Evolutionary conservation across 768 basidiomycete genomes (phyloP), one percentile per base, ranked within the genome.

Genomic region (Pulveroboletus sp.): DNA sequence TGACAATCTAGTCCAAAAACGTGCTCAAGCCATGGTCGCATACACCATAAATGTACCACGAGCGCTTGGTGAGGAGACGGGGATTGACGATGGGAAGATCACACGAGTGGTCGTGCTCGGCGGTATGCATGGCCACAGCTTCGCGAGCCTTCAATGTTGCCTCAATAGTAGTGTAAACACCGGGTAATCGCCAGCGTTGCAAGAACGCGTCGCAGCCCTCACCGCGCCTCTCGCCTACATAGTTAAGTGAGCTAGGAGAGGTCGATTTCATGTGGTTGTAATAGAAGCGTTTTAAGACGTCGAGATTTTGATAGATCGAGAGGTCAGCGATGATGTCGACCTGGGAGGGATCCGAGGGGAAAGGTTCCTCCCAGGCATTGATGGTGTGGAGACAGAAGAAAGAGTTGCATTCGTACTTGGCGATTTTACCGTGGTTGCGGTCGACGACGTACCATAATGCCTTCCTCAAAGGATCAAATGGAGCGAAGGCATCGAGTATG

Each of bases 321-420:
- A 74, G 57, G 54, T 74, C 70, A 17, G 73, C 64, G 32, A 70
- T 18, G 42, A 73, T 58, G 51, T 69, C 68, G 31, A 61, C 57
- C 28, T 64, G 63, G 4, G 54, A 53, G 18, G 60, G 49, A 39
- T 67, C 61, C 1, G 57, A 54, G 9, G 59, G 40, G 17, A 55
- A 60, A 7, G 52, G 47, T 8, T 54, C 57, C 36, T 73, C 72
- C 65, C 67, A 74, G 1, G 73, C 68, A n/a, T 74, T 74, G 51
- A 73, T 14, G 26, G 60, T 53, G 49, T 74, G 73, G 60, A 74
- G 73, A 48, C 59, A 64, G 56, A 73, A 74, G 60, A 73, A 74
- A 0, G 71, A 63, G 40, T 64, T 60, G 40, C 59, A 65, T 48
- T 64, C 62, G 56, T 72, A 73, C 47, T 65, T 68, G 39, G 71